A percentile compares a stretch with the other conserved stretches of the same genome.
These are phyloP conservation scores for Sphaerulina populicola DNA, from an alignment of 2,329 filamentous ascomycete species.

Conservation along the genomic window DNA sequence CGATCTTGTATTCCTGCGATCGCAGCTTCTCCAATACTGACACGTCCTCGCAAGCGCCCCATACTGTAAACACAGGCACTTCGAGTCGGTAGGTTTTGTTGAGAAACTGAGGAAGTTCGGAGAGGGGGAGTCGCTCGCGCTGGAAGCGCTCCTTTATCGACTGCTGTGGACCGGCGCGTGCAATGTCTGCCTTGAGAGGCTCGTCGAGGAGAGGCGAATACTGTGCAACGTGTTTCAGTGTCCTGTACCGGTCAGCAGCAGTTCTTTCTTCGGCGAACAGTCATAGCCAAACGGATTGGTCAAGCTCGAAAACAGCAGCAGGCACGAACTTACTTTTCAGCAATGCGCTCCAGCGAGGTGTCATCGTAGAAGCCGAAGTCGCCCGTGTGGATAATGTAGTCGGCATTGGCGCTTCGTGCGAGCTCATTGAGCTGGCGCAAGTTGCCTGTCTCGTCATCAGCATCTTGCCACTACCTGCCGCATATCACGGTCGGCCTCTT, in stretches of 20 bases:
- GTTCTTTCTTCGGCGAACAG: neutral
- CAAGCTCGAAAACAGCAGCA: neutral
- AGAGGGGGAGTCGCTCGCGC: conserved; percentile 76
- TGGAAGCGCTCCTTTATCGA: conserved; percentile 76
- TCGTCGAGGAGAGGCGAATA: conserved; percentile 93
- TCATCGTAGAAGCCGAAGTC: conserved; percentile 99
- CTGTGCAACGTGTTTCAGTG: conserved; percentile 94
- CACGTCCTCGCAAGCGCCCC: conserved; percentile 98
- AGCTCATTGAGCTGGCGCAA: conserved; percentile 92
- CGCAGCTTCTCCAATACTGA: conserved; percentile 95
- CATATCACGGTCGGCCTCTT: neutral
- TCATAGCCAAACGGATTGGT: neutral
- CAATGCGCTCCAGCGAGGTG: conserved; percentile 89
- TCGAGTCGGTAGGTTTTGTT: conserved; percentile 84
- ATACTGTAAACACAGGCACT: conserved; percentile 95
- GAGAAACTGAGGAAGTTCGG: conserved; percentile 82
- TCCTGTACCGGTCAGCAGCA: conserved; percentile 49
- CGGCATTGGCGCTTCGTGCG: conserved; percentile 84
- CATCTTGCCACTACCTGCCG: neutral
- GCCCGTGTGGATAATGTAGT: conserved; percentile 96
- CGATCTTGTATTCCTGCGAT: conserved; percentile 94
- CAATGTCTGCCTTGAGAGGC: conserved; percentile 57
- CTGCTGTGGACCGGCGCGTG: conserved; percentile 57
- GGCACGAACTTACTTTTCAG: conserved; percentile 69
- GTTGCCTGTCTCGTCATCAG: conserved; percentile 58